Percentiles rank a stretch among this genome's conserved stretches.
Evolutionary conservation across 2,329 filamentous ascomycete species (phyloP).

Genomic region (Aspergillus calidoustus): DNA sequence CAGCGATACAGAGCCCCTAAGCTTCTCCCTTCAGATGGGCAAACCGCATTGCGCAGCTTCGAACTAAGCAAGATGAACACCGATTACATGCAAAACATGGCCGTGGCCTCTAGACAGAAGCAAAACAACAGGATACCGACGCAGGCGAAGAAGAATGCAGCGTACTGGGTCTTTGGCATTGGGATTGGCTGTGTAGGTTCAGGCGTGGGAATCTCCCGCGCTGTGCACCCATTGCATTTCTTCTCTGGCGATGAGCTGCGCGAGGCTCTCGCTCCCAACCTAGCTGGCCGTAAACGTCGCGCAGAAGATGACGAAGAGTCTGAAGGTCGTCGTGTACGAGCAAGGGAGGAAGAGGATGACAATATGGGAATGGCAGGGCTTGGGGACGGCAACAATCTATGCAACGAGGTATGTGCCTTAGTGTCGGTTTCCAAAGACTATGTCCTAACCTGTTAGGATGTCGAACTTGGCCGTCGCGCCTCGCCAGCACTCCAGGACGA

Average conservation of each 20-base stretch:
- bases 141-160: constrained; percentile 66
- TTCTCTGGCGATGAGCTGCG: constrained; percentile 64
- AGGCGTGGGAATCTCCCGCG: constrained; percentile 47
- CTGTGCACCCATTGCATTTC: constrained; percentile 57
- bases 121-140: constrained; percentile 44
- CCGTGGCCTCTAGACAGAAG: constrained; percentile 50
- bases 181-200: constrained; percentile 61
- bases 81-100: constrained; percentile 67
- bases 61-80: constrained; percentile 63
- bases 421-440: neutral
- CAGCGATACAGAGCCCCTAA: constrained; percentile 41
- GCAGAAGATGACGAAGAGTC: constrained; percentile 31
- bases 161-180: constrained; percentile 62
- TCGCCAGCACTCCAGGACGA: constrained; percentile 70
- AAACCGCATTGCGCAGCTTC: constrained; percentile 58
- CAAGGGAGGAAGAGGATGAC: constrained; percentile 40
- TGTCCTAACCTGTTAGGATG: constrained; percentile 41
- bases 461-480: constrained; percentile 74
- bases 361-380: constrained; percentile 36
- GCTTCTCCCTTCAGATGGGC: constrained; percentile 53
- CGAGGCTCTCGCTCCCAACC: constrained; percentile 48
- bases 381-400: constrained; percentile 39
- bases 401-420: constrained; percentile 38
- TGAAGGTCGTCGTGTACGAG: constrained; percentile 43
- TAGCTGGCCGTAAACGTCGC: constrained; percentile 35